Evolutionary conservation across 2,329 filamentous ascomycete species (phyloP), one percentile per base, ranked within the genome.

Genomic region (Beauveria scarabaeidicola): DNA sequence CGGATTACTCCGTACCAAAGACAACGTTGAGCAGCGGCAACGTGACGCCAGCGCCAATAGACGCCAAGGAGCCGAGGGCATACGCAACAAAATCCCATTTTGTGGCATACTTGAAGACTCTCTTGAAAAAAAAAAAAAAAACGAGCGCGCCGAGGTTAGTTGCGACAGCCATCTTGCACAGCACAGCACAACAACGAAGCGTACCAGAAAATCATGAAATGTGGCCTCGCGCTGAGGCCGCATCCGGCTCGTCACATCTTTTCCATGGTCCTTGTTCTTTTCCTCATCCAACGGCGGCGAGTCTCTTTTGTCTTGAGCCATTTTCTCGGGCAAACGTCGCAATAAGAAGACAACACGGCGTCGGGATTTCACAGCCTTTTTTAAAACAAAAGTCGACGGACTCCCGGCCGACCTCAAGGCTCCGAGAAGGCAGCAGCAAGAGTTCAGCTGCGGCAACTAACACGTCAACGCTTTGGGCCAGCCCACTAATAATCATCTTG

Each of bases 1-100:
- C 80, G n/a, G n/a, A n/a, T n/a, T n/a, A n/a, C n/a, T n/a, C n/a
- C n/a, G 66, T 70, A 77, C 80, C 81, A 66, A 84, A 84, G 15
- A 84, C 73, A 13, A 84, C 75, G 59, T 84, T 85, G 77, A 85
- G 82, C 52, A 86, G 64, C 0, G 83, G 83, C 51, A 85, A 68
- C 1, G 82, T 84, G 48, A 78, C 69, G 59, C 82, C 82, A 1
- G 80, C 75, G 23, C 77, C 81, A 10, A 81, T 73, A 17, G 80
- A 79, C 51, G 81, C 76, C 43, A 81, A 7, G 17, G 69, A 66
- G 21, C 79, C 81, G 7, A 72, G 69, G n/a, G 68, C 70, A 66
- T 83, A 78, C 41, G 81, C 71, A 38, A 77, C 61, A 47, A 76
- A 74, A 63, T 84, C 81, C 76, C 76, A 79, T 66, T 72, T 74